These are phyloP conservation scores for Termitomyces sp. DNA, from an alignment of 768 basidiomycete species.

Conservation along the genomic window DNA sequence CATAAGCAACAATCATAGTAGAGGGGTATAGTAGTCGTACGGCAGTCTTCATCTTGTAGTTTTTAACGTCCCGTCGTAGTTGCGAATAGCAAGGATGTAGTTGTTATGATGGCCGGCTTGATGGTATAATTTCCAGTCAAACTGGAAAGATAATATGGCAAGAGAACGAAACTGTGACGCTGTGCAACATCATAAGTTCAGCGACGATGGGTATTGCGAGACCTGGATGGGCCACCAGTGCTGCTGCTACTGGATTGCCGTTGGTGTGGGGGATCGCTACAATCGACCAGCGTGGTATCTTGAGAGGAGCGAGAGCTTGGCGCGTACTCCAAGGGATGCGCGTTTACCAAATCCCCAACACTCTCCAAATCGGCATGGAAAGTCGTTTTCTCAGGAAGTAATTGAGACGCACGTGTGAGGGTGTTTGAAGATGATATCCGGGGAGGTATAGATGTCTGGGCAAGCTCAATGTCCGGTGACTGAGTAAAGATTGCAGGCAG, in stretches of 20 bases:
- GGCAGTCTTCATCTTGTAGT: conserved; percentile 1
- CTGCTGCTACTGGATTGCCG: conserved; percentile 19
- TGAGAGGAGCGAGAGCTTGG: conserved; percentile 17
- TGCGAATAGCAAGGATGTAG: background rate
- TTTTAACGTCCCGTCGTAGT: background rate
- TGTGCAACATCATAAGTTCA: conserved; percentile 13
- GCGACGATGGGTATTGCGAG: conserved; percentile 21
- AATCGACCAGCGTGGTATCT: conserved; percentile 19
- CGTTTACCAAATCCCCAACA: conserved; percentile 20
- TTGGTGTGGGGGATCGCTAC: conserved; percentile 21
- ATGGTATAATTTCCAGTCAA: conserved; percentile 9
- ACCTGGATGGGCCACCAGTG: conserved; percentile 18
- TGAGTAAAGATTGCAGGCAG: conserved; percentile 77
- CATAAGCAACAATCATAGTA: background rate
- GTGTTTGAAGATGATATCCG: conserved; percentile 23
- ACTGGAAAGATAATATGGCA: conserved; percentile 8
- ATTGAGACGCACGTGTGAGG: conserved; percentile 20
- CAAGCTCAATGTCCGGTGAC: conserved; percentile 43
- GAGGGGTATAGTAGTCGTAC: background rate
- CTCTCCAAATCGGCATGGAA: conserved; percentile 33
- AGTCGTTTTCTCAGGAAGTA: conserved; percentile 46
- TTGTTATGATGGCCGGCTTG: background rate
- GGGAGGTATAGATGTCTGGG: conserved; percentile 22
- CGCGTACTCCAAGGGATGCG: conserved; percentile 9
- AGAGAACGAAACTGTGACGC: background rate